Base-by-base conservation (phyloP, 2,329 filamentous ascomycete species). In the Colletotrichum sp. region DNA sequence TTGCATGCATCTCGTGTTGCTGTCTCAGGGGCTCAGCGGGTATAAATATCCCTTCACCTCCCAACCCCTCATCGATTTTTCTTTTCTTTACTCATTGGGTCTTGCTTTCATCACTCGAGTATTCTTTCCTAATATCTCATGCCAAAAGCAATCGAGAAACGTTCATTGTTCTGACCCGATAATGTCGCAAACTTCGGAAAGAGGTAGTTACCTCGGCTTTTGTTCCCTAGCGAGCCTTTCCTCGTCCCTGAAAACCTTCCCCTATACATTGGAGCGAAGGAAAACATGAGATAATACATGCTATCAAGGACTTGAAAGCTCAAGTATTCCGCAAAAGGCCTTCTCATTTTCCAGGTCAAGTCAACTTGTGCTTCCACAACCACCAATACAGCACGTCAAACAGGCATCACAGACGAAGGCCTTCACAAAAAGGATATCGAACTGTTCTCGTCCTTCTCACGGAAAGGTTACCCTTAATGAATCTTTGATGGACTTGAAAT, bases 101-200 rank as follows among this genome's bases (percentile, higher is more conserved):
- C 6, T 48, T 48, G n/a, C 5, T 48, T 22, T 48, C 3, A 12
- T 48, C 11, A 12, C 11, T 22, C 6, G 11, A 22, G 19, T 0
- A 6, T 48, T 6, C 0, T 1, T 22, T 1, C 19, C 1, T 6
- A 48, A 0, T 22, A 22, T 6, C 44, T 22, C 3, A 4, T 2
- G 7, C 44, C 5, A 48, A 13, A 48, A 22, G 19, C 2, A 22
- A 0, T 22, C 5, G 44, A 7, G 0, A 22, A 48, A n/a, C 44
- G 1, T 48, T 22, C n/a, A 48, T 48, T 13, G 11, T 13, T 22
- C 1, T 22, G 44, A 7, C 44, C 9, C n/a, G 44, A 48, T 48
- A 4, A 7, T 22, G 19, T 44, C 39, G n/a, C 44, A 13, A 11
- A 22, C 2, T 22, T 22, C 6, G 19, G 44, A 5, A 44, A 2